Evolutionary conservation across 164 flowering plant species (phyloP).

Genomic region (Warburgia ugandensis): DNA sequence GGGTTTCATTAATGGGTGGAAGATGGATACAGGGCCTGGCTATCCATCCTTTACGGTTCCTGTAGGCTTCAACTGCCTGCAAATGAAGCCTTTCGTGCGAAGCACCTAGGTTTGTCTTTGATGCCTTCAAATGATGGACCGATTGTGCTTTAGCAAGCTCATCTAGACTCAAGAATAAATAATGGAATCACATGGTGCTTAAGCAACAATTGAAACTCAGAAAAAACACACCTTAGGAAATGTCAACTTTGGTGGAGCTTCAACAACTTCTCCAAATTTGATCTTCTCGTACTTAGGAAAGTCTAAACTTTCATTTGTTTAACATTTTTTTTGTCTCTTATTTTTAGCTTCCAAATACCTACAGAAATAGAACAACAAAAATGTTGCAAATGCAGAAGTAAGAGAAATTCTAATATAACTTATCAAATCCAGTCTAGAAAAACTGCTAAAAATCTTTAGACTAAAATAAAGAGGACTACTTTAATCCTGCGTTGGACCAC

Average conservation of each 20-base stretch:
- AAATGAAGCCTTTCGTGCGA: constrained; percentile 69
- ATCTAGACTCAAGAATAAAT: not conserved
- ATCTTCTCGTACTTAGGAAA: constrained; percentile 59
- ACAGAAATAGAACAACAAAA: not conserved
- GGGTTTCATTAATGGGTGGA: no score
- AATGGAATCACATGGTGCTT: no score
- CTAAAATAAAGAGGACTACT: no score
- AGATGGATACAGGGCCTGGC: constrained; percentile 68
- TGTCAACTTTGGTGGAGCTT: constrained; percentile 74
- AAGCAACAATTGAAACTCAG: not conserved
- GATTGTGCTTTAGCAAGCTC: not conserved
- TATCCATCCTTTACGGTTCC: constrained; percentile 67
- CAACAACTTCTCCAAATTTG: constrained; percentile 71
- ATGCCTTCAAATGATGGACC: constrained; percentile 30
- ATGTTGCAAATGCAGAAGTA: no score
- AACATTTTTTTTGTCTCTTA: constrained; percentile 50
- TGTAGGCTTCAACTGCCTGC: constrained; percentile 70
- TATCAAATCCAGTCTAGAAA: no score
- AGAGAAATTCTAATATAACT: no score
- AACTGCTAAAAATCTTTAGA: no score
- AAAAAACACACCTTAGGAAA: constrained; percentile 58
- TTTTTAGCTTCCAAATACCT: constrained; percentile 63
- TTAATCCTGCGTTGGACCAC: no score
- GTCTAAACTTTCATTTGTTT: constrained; percentile 31
- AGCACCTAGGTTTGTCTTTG: constrained; percentile 44